Evolutionary conservation across 139 green algal genomes (phyloP), one percentile per base, ranked within the genome.

Genomic region (Gonium pectorale): DNA sequence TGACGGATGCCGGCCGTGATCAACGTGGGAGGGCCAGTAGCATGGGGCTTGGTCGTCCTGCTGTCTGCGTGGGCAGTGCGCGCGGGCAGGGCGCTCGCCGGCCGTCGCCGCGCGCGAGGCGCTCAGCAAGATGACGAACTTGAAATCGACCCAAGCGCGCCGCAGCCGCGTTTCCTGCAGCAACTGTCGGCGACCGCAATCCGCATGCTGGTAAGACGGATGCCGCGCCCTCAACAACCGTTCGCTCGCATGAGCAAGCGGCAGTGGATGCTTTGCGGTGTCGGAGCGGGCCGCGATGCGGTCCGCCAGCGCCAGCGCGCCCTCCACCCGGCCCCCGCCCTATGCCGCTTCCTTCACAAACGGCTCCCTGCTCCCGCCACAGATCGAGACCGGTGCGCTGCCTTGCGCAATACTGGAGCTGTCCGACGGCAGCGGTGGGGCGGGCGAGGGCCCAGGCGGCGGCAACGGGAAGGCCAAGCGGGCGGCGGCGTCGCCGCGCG

Each of bases 191-290:
- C 77, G 62, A 83, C 77, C 26, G 77, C 77, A 11, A 73, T 83
- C 22, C 62, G 77, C 13, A 83, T 83, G 77, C 77, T 83, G 77
- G 77, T 73, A n/a, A n/a, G n/a, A n/a, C n/a, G n/a, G n/a, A n/a
- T n/a, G n/a, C n/a, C n/a, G n/a, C n/a, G n/a, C n/a, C n/a, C n/a
- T n/a, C n/a, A n/a, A n/a, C n/a, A n/a, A n/a, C n/a, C n/a, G n/a
- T n/a, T n/a, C n/a, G n/a, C n/a, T n/a, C n/a, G n/a, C n/a, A n/a
- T n/a, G n/a, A n/a, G n/a, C n/a, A n/a, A n/a, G n/a, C n/a, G n/a
- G n/a, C n/a, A n/a, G n/a, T n/a, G n/a, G n/a, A n/a, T n/a, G n/a
- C n/a, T n/a, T n/a, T n/a, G n/a, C n/a, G n/a, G n/a, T n/a, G n/a
- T n/a, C n/a, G n/a, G n/a, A n/a, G n/a, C n/a, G n/a, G n/a, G n/a